Evolutionary conservation across 768 basidiomycete species (phyloP).

Genomic region (Phanerochaete carnosa): DNA sequence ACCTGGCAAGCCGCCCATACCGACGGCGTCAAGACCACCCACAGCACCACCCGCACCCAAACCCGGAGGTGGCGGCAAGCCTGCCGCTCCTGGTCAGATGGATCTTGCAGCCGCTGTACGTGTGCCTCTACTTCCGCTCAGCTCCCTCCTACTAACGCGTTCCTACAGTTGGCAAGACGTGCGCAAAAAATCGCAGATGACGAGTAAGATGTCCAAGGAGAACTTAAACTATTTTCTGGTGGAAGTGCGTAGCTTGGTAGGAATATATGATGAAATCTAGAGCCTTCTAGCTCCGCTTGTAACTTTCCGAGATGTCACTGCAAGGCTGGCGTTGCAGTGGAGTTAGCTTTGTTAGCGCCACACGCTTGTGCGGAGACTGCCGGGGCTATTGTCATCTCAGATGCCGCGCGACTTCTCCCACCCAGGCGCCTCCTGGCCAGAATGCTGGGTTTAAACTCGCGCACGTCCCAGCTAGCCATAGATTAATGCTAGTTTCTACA

Average conservation of each 20-base stretch:
- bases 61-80: slow-evolving; percentile 37
- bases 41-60: slow-evolving; percentile 35
- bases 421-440: no score
- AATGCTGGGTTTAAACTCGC: no score
- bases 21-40: slow-evolving; percentile 50
- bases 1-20: slow-evolving; percentile 60
- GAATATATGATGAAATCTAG: slow-evolving; percentile 12
- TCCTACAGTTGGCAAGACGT: slow-evolving; percentile 66
- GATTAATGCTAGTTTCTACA: no score
- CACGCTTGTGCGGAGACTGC: no score
- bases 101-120: slow-evolving; percentile 84
- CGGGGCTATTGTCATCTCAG: no score
- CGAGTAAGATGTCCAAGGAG: neutral
- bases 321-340: no score
- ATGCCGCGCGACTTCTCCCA: no score
- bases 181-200: slow-evolving; percentile 62
- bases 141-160: neutral
- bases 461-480: no score
- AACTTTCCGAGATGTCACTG: no score
- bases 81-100: slow-evolving; percentile 56
- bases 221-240: neutral
- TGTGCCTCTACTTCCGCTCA: slow-evolving; percentile 9
- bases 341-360: no score
- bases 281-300: neutral
- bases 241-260: neutral